Conservation (phyloP, 2,329 filamentous ascomycete species). For the Metarhizium sp. region DNA sequence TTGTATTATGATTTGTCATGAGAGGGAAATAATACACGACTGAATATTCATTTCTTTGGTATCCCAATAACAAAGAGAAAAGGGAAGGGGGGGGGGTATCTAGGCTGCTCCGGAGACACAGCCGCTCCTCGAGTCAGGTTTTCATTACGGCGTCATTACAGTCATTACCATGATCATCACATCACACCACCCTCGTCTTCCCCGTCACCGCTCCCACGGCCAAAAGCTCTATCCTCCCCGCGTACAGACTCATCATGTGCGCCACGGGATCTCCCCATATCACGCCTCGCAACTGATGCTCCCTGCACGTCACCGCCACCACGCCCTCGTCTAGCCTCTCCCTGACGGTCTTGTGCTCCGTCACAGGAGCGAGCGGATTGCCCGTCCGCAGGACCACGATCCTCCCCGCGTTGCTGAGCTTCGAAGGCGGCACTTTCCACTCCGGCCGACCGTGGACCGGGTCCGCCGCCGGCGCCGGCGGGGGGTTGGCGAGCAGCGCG, state of each 20-base stretch:
- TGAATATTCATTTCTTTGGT: background rate
- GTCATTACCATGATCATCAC: too few species aligned
- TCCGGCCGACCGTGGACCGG: slow-evolving; percentile 20
- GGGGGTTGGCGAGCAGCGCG: slow-evolving; percentile 53
- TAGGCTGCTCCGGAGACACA: too few species aligned
- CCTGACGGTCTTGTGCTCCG: slow-evolving; percentile 37
- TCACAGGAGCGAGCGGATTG: slow-evolving; percentile 25
- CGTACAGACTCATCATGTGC: slow-evolving; percentile 74
- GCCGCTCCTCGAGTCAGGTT: too few species aligned
- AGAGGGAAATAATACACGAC: too few species aligned
- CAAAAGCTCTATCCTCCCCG: slow-evolving; percentile 58
- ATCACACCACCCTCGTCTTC: background rate
- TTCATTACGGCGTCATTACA: too few species aligned
- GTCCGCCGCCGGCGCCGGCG: slow-evolving; percentile 32
- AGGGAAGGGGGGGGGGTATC: too few species aligned
- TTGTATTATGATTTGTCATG: too few species aligned
- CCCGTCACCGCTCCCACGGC: slow-evolving; percentile 47
- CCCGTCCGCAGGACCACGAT: slow-evolving; percentile 56
- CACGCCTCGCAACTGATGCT: slow-evolving; percentile 58
- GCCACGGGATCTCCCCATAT: slow-evolving; percentile 76
- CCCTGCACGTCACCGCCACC: slow-evolving; percentile 57
- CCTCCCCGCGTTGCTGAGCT: slow-evolving; percentile 60
- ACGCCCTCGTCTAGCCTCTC: slow-evolving; percentile 49
- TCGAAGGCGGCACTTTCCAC: slow-evolving; percentile 58
- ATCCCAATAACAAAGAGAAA: background rate